These are phyloP conservation scores for Chenopodium quinoa DNA, from an alignment of 148 eudicot genomes.

Conservation along the genomic window DNA sequence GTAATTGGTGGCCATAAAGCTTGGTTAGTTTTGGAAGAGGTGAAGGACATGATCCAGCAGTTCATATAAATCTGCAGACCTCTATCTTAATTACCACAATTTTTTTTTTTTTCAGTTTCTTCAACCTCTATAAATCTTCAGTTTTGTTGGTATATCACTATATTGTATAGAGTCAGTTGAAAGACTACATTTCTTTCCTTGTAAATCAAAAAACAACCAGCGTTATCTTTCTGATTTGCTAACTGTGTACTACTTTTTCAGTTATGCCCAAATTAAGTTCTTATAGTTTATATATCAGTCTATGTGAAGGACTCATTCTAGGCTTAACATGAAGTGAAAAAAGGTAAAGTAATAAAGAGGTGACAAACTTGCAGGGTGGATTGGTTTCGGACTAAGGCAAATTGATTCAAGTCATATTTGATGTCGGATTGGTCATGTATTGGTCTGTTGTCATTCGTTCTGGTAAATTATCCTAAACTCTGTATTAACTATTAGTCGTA, in stretches of 20 bases:
- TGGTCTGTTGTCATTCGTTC: too few species aligned
- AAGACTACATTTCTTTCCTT: conserved; percentile 13
- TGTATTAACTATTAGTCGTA: too few species aligned
- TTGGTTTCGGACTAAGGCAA: neutral
- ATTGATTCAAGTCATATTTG: too few species aligned
- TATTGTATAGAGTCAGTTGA: conserved; percentile 15
- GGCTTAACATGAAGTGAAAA: too few species aligned
- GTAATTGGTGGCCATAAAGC: conserved; percentile 97
- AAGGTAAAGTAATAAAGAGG: too few species aligned
- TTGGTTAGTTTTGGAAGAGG: conserved; percentile 92
- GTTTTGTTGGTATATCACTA: conserved; percentile 8
- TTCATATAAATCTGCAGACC: conserved; percentile 29
- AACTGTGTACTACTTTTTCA: neutral
- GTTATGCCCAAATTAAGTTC: neutral
- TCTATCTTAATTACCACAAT: neutral
- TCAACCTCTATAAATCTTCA: conserved; percentile 8
- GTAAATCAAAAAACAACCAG: neutral
- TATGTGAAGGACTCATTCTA: too few species aligned
- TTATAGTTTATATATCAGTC: neutral
- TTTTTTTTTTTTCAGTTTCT: neutral
- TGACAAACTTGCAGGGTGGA: neutral
- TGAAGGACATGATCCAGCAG: conserved; percentile 75
- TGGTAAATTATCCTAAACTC: too few species aligned
- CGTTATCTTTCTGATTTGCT: neutral
- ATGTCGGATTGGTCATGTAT: too few species aligned